A percentile compares a stretch with the other conserved stretches of the same genome.
phyloP scores from a whole-genome alignment of 2,329 filamentous ascomycete genomes.

The Cadophora gregata region DNA sequence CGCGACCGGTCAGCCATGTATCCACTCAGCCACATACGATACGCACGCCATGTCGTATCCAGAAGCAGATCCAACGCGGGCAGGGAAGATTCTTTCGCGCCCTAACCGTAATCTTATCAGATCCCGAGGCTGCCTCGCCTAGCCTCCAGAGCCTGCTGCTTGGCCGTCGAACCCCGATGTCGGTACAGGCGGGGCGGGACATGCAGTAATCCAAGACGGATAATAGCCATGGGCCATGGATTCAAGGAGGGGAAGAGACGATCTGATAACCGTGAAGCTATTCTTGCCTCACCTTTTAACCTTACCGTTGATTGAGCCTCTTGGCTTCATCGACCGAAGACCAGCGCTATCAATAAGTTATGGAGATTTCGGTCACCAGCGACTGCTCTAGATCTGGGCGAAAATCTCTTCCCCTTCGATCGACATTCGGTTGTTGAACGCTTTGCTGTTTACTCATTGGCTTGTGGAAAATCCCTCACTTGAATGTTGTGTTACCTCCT shows the following conservation, averaged over 20 bases:
- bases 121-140: slow-evolving; percentile 51
- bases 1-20: background rate
- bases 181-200: background rate
- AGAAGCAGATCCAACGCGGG: background rate
- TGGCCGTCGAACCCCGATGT: slow-evolving; percentile 1
- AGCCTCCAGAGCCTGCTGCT: background rate
- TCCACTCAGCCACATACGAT: slow-evolving; percentile 4
- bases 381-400: background rate
- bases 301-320: background rate
- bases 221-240: background rate
- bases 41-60: background rate
- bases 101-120: slow-evolving; percentile 53
- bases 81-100: slow-evolving; percentile 38
- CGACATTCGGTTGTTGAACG: background rate
- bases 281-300: background rate
- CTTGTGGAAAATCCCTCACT: background rate
- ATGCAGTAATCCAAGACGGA: background rate
- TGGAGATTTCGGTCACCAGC: background rate
- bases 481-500: background rate
- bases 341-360: background rate
- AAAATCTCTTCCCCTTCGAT: background rate
- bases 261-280: slow-evolving; percentile 9
- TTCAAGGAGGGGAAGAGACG: background rate
- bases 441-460: background rate
- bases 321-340: slow-evolving; percentile 1